Percentiles rank a stretch among this genome's conserved stretches.
Evolutionary conservation across 768 basidiomycete species (phyloP).

Genomic region (Kwoniella sp.): DNA sequence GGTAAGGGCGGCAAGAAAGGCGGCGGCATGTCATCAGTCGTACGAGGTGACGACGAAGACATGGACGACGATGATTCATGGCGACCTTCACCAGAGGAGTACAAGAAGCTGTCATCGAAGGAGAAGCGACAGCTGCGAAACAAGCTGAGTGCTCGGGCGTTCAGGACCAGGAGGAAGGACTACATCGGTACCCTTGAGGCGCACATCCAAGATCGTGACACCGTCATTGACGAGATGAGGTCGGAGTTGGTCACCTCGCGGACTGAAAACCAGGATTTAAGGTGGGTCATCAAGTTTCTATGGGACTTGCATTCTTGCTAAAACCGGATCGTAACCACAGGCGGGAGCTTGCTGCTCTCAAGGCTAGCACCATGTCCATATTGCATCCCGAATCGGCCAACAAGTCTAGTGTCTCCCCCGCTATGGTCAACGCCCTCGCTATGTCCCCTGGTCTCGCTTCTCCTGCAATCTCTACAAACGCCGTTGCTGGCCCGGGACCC

Average conservation of each 20-base stretch:
- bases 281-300: constrained; percentile 33
- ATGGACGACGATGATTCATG: constrained; percentile 49
- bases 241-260: constrained; percentile 72
- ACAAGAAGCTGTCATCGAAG: constrained; percentile 89
- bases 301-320: constrained; percentile 3
- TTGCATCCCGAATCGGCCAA: constrained; percentile 35
- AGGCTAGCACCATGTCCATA: constrained; percentile 46
- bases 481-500: constrained; percentile 20
- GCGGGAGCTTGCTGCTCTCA: constrained; percentile 51
- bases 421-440: constrained; percentile 24
- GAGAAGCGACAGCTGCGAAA: constrained; percentile 94
- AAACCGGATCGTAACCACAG: constrained; percentile 23
- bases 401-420: constrained; percentile 22
- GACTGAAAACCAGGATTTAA: constrained; percentile 75
- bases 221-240: constrained; percentile 79
- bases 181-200: constrained; percentile 91
- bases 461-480: constrained; percentile 10
- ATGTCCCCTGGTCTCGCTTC: constrained; percentile 19
- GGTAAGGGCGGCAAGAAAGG: constrained; percentile 52
- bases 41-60: constrained; percentile 44
- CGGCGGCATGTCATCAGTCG: constrained; percentile 48
- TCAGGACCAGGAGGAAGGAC: constrained; percentile 91
- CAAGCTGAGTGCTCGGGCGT: constrained; percentile 93
- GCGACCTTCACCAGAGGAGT: constrained; percentile 67
- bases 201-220: constrained; percentile 87